These are phyloP conservation scores for Cladorrhinum sp. DNA, from an alignment of 2,329 filamentous ascomycete species.

Conservation along the genomic window DNA sequence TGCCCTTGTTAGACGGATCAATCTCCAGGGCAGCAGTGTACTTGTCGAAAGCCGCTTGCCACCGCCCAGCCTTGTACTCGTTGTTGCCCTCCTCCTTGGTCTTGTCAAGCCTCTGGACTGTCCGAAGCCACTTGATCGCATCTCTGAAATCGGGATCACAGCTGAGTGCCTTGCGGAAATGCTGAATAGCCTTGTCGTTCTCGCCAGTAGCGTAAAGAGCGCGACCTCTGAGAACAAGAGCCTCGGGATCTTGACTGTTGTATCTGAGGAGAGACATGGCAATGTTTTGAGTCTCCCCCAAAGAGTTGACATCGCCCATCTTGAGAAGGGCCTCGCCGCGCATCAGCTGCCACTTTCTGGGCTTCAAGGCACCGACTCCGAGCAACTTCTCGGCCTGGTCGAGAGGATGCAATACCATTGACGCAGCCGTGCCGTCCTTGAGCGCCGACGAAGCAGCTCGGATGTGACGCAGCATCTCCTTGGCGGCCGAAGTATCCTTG, in stretches of 20 bases:
- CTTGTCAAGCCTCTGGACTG: conserved; percentile 86
- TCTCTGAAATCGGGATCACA: conserved; percentile 90
- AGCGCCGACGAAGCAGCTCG: conserved; percentile 75
- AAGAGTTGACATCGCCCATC: conserved; percentile 83
- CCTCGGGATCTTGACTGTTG: conserved; percentile 92
- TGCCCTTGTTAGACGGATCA: conserved; percentile 84
- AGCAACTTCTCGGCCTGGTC: conserved; percentile 85
- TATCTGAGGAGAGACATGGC: conserved; percentile 81
- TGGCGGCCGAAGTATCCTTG: conserved; percentile 80
- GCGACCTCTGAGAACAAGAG: conserved; percentile 81
- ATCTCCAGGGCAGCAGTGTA: conserved; percentile 81
- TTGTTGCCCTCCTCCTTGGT: conserved; percentile 93
- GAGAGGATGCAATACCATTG: conserved; percentile 87
- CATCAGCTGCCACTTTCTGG: conserved; percentile 92
- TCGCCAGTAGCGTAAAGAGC: conserved; percentile 89
- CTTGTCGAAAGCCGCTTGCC: conserved; percentile 75
- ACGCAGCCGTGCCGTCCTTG: conserved; percentile 71
- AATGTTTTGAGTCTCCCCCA: conserved; percentile 89
- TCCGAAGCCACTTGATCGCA: conserved; percentile 82
- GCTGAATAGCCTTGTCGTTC: conserved; percentile 89
- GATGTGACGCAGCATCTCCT: conserved; percentile 81
- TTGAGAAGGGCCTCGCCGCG: conserved; percentile 87
- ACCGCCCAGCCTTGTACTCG: conserved; percentile 82
- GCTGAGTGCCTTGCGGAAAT: conserved; percentile 83
- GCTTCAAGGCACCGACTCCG: conserved; percentile 70